Base-by-base conservation (phyloP, 1,284 basidiomycete species). In the Marasmius fiardii region DNA sequence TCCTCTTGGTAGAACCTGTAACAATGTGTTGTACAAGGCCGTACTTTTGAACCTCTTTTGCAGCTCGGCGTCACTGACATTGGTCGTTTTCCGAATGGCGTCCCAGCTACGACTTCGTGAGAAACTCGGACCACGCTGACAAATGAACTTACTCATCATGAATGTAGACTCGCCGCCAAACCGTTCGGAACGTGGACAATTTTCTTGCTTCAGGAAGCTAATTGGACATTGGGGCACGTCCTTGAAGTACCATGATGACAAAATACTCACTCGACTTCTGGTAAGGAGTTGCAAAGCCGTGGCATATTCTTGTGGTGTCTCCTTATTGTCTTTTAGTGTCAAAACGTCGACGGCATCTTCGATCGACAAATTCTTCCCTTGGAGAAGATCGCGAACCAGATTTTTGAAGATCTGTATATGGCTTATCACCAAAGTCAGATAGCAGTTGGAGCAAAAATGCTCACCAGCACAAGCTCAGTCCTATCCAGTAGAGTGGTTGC, bases 161-260 rank as follows among this genome's bases (percentile, higher is more conserved):
- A 43, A 91, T 78, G 65, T 92, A 95, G 47, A 95, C 82, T 28
- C 95, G 78, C 37, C 94, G 80, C 95, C 95, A 98, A 18, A 92
- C 79, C 31, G 82, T 83, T 43, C 84, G 76, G 64, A 93, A 80
- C 2, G 90, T 86, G 28, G 89, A 82, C 35, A 80, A 65, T 66
- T 80, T 80, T 51, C 95, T 77, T 21, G 80, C 81, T 56, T 86
- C 82, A 0, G 92, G 92, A 2, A 92, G 67, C 56, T 80, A 76
- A 45, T 59, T 35, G 35, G 55, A 23, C n/a, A 33, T 37, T n/a
- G 24, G 21, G 3, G n/a, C 11, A 24, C 14, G 12, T 37, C 14
- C 51, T 18, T 28, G 14, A 10, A 21, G 21, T 11, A 33, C 11
- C 58, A 14, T 18, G 8, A 28, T 4, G 8, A 31, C 26, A 33